Evolutionary conservation across 495 filamentous ascomycete genomes (phyloP), one percentile per base, ranked within the genome.

Genomic region (Lepidopterella palustris): DNA sequence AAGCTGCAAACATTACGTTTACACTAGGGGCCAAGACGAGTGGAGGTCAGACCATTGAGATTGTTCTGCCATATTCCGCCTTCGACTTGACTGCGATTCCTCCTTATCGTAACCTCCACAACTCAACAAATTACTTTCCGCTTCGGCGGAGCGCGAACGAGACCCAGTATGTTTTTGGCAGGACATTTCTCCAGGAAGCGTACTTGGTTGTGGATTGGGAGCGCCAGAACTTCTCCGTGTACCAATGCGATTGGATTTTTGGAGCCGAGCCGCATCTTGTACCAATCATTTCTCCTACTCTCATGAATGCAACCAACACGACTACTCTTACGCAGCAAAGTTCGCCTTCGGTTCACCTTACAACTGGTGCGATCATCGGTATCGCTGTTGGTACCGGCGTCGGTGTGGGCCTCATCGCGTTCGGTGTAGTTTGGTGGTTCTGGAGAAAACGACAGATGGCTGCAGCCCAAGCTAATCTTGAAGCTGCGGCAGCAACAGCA

Each of bases 151-250:
- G 77, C 11, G 68, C 66, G 25, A 78, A 82, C 59, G 69, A 74
- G 11, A 73, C 69, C 0, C 81, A 83, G 58, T 83, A 80, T 65
- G 80, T 77, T 0, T 71, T 84, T 2, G 82, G 82, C 4, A 70
- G 81, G 25, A 74, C 75, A 11, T 84, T 84, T 54, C 66, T 84
- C 15, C 82, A 84, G 66, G 82, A 83, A 73, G 76, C 81, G 58
- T 82, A 79, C 61, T 67, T 79, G 21, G 71, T 72, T 0, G 75
- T 73, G 0, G 74, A 81, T 63, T 79, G 77, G 59, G 74, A 81
- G 45, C 72, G 73, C 24, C 62, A 67, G 9, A 73, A 71, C 4
- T 80, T 80, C 62, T 76, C 76, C 53, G 68, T 82, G 8, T 76
- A 72, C 0, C 73, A 77, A 45, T 49, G 31, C 27, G 56, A 60